Evolutionary conservation across 139 green algal species (phyloP).

Genomic region (Auxenochlorella pyrenoidosa): DNA sequence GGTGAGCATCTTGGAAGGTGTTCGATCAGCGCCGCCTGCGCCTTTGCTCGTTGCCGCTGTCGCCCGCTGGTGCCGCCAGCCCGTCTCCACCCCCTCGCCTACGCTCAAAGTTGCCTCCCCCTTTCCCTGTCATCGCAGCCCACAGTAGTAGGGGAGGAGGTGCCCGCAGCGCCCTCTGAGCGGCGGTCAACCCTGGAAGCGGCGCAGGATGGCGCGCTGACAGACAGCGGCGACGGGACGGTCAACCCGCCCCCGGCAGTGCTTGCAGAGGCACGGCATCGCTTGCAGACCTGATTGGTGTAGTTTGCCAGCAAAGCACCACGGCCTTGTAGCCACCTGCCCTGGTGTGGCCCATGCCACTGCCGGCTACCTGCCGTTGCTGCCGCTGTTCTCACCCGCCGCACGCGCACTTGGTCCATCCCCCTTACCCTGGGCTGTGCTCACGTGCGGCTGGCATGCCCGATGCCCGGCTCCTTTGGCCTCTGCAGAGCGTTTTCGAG

Average conservation of each 20-base stretch:
- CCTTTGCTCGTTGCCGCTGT: background rate
- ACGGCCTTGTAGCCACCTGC: too few relatives aligned
- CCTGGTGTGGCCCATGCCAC: too few relatives aligned
- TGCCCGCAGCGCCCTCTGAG: background rate
- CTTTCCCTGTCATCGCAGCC: background rate
- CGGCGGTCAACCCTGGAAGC: background rate
- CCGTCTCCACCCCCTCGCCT: background rate
- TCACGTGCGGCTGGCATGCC: too few relatives aligned
- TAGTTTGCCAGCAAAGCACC: background rate
- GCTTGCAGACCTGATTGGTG: background rate
- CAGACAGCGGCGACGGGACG: background rate
- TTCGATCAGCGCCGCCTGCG: too few relatives aligned
- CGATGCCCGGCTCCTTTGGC: background rate
- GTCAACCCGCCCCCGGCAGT: background rate
- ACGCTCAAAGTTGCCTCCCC: background rate
- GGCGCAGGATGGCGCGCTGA: background rate
- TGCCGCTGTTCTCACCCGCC: too few relatives aligned
- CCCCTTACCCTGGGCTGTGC: too few relatives aligned
- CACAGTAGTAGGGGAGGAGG: slow-evolving; percentile 3
- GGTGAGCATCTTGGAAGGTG: background rate
- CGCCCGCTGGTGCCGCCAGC: background rate
- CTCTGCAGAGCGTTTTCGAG: background rate
- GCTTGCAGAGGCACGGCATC: background rate
- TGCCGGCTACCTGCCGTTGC: too few relatives aligned
- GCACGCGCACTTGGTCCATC: too few relatives aligned